Percentiles rank a stretch among this genome's conserved stretches.
phyloP scores from a whole-genome alignment of 345 rosid genomes.

The Rhodamnia rubescens region DNA sequence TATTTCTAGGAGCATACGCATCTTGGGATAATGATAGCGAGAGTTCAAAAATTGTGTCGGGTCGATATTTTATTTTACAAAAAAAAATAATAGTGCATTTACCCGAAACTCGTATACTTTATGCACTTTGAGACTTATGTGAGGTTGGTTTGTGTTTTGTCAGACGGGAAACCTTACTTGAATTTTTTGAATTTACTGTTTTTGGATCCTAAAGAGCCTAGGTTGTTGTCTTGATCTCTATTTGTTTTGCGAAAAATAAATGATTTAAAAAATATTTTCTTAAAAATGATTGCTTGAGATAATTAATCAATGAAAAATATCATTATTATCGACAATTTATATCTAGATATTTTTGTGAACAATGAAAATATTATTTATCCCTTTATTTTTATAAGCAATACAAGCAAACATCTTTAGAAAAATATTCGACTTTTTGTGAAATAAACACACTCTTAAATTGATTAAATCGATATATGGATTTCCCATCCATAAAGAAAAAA shows the following conservation, averaged over 20 bases:
- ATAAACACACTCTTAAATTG: too few relatives aligned
- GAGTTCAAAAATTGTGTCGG: neutral
- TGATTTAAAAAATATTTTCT: neutral
- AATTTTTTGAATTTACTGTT: neutral
- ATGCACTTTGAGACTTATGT: neutral
- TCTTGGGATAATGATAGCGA: neutral
- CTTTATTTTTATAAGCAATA: neutral
- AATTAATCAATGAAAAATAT: neutral
- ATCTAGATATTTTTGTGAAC: neutral
- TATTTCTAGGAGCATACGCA: too few relatives aligned
- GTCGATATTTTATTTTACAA: neutral
- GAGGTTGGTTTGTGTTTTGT: neutral
- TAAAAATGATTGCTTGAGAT: neutral
- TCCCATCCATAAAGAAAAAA: neutral
- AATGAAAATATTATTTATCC: neutral
- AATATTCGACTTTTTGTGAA: neutral
- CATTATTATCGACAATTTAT: too few relatives aligned
- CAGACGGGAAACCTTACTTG: neutral
- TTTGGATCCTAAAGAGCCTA: neutral
- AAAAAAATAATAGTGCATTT: neutral
- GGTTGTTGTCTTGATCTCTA: neutral
- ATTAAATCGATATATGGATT: neutral
- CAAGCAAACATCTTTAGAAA: neutral
- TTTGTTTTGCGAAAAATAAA: accelerated
- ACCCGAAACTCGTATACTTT: neutral